Evolutionary conservation across 345 rosid species (phyloP).

Genomic region (Passiflora organensis): DNA sequence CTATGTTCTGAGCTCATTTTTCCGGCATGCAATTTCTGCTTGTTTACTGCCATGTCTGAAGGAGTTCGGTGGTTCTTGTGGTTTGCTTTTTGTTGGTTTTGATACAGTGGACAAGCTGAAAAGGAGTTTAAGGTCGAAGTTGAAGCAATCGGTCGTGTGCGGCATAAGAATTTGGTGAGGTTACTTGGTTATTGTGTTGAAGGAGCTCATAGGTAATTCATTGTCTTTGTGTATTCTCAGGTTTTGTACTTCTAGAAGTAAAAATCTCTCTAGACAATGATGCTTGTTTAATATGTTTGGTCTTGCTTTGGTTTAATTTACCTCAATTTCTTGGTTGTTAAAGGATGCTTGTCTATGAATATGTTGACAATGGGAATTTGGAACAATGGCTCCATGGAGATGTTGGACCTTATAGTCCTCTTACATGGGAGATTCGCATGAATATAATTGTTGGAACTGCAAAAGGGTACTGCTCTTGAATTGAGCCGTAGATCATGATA

Average conservation of each 20-base stretch:
- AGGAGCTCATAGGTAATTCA: conserved; percentile 78
- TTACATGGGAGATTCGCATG: conserved; percentile 83
- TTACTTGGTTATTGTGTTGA: conserved; percentile 94
- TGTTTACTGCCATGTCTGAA: background rate
- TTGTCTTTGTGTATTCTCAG: conserved; percentile 1
- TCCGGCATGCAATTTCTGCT: conserved; percentile 9
- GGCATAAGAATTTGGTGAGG: conserved; percentile 95
- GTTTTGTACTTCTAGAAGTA: background rate
- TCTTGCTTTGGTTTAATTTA: background rate
- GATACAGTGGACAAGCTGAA: conserved; percentile 83
- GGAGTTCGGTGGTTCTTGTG: background rate
- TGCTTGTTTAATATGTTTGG: background rate
- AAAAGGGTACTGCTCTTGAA: conserved; percentile 45
- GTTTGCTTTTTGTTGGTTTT: conserved; percentile 7
- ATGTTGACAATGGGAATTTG: conserved; percentile 81
- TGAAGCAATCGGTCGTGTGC: conserved; percentile 89
- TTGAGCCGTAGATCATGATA: conserved; percentile 1
- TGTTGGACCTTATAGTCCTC: conserved; percentile 70
- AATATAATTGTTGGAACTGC: conserved; percentile 75
- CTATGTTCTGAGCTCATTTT: background rate
- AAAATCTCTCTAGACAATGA: background rate
- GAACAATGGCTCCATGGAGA: conserved; percentile 95
- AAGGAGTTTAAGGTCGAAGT: conserved; percentile 96
- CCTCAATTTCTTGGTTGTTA: background rate
- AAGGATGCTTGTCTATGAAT: conserved; percentile 88